A percentile compares a stretch with the other conserved stretches of the same genome.
Conservation (phyloP, 148 eudicot genomes). For the Silene uniflora region DNA sequence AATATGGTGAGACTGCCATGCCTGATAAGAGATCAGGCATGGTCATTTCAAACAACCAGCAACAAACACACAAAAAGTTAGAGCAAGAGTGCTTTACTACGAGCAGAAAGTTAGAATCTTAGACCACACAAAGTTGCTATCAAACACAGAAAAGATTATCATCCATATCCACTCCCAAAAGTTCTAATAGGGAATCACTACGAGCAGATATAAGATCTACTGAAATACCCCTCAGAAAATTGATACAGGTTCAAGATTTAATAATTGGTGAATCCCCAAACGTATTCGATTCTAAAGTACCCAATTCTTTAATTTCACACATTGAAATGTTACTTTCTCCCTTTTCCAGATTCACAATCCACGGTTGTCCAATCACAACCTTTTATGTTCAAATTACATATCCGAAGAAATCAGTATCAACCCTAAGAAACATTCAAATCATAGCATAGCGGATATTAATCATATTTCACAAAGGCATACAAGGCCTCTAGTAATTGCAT, state of each 20-base stretch:
- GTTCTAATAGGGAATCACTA: not conserved
- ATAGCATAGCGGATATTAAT: not conserved
- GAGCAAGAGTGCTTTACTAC: not conserved
- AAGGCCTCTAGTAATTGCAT: not conserved
- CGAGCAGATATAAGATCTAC: not conserved
- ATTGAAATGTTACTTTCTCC: not conserved
- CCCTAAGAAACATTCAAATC: not conserved
- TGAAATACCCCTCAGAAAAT: not conserved
- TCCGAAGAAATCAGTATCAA: not conserved
- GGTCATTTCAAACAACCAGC: not conserved
- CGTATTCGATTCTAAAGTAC: too few species aligned
- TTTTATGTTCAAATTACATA: not conserved
- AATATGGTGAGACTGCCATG: not conserved
- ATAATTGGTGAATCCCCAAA: too few species aligned
- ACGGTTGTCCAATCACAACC: not conserved
- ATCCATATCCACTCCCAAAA: not conserved
- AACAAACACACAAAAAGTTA: not conserved
- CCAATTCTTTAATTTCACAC: too few species aligned
- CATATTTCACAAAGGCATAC: not conserved
- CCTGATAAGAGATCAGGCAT: not conserved
- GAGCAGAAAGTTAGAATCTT: too few species aligned
- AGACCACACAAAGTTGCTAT: not conserved
- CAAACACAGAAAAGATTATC: not conserved
- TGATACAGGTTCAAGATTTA: too few species aligned
- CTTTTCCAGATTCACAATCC: not conserved